Evolutionary conservation across 495 filamentous ascomycete species (phyloP).

Genomic region (Chaetomium tenue): DNA sequence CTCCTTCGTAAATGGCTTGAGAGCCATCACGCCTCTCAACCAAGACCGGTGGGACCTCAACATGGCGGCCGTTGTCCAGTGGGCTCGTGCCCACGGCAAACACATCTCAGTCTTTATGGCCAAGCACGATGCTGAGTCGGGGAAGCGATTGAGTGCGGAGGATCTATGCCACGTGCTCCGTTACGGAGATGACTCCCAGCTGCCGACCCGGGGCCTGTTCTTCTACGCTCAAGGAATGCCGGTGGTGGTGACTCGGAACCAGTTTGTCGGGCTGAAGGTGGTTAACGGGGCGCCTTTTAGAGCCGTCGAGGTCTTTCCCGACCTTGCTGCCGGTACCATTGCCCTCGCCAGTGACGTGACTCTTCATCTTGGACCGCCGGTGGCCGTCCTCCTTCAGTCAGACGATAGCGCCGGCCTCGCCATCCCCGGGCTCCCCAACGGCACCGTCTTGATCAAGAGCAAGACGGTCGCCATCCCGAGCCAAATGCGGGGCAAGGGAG

Average conservation of each 20-base stretch:
- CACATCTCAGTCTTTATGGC: too few relatives aligned
- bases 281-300: constrained; percentile 10
- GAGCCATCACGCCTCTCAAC: constrained; percentile 12
- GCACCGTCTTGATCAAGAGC: too few relatives aligned
- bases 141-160: constrained; percentile 7
- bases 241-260: too few relatives aligned
- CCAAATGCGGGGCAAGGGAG: too few relatives aligned
- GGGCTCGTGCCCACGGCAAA: too few relatives aligned
- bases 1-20: constrained; percentile 9
- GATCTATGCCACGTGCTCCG: constrained; percentile 12
- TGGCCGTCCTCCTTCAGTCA: constrained; percentile 14
- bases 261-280: constrained; percentile 11
- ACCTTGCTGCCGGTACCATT: constrained; percentile 7
- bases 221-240: constrained; percentile 16
- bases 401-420: constrained; percentile 12
- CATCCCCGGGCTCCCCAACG: constrained; percentile 15
- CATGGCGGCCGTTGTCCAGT: too few relatives aligned
- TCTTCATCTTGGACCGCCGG: too few relatives aligned
- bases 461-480: too few relatives aligned
- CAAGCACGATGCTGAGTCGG: too few relatives aligned
- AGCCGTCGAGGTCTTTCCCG: constrained; percentile 10
- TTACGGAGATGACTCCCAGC: constrained; percentile 16
- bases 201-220: constrained; percentile 12
- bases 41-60: constrained; percentile 15
- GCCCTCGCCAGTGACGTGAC: too few relatives aligned